Evolutionary conservation across 176 grass and related monocot genomes (phyloP).

Genomic region (Themeda triandra): DNA sequence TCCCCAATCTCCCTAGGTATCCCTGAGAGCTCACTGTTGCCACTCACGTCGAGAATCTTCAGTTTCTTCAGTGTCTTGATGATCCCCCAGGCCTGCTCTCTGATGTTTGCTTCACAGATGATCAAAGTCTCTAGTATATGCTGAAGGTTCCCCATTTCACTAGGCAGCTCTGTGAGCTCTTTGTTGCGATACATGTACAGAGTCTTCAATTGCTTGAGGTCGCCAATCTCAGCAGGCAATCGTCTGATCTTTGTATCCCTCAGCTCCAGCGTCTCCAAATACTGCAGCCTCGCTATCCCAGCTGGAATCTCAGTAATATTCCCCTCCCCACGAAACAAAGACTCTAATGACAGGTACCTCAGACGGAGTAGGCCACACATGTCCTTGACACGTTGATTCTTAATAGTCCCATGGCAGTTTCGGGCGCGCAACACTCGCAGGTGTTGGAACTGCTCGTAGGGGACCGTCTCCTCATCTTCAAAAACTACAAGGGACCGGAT

Average conservation of each 20-base stretch:
- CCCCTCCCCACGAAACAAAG: too few species aligned
- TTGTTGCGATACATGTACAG: not conserved
- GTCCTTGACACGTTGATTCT: not conserved
- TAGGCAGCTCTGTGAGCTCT: not conserved
- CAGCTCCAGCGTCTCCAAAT: not conserved
- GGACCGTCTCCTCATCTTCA: not conserved
- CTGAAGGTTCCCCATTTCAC: not conserved
- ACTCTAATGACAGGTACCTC: not conserved
- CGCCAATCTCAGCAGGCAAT: not conserved
- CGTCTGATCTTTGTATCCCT: accelerated
- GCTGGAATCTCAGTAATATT: not conserved
- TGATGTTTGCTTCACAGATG: too few species aligned
- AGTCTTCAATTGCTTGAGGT: not conserved
- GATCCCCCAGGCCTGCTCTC: too few species aligned
- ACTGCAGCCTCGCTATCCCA: not conserved
- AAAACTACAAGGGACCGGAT: not conserved
- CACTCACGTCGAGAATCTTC: too few species aligned
- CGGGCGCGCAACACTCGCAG: not conserved
- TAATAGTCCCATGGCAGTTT: not conserved
- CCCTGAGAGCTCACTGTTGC: too few species aligned
- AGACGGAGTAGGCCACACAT: not conserved
- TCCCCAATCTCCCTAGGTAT: too few species aligned
- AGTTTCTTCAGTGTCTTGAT: too few species aligned
- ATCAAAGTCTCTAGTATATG: too few species aligned
- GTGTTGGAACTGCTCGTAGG: not conserved